A percentile compares a stretch with the other conserved stretches of the same genome.
Evolutionary conservation across 257 asterid species (phyloP).

Genomic region (Solanum acaule): DNA sequence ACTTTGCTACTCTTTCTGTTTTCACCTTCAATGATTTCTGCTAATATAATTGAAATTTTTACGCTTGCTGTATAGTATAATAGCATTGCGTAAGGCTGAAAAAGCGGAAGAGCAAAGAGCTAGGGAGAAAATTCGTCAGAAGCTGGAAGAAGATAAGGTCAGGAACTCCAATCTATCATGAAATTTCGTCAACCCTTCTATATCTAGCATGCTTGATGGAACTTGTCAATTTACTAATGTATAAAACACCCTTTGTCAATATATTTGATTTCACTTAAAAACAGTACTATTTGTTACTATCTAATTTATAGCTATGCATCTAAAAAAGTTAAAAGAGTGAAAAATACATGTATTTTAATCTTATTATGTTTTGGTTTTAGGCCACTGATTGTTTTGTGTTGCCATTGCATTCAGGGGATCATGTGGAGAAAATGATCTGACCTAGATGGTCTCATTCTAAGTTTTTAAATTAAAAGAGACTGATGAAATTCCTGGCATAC

Average conservation of each 20-base stretch:
- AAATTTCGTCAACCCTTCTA: slow-evolving; percentile 1
- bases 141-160: slow-evolving; percentile 98
- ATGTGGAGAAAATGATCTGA: background rate
- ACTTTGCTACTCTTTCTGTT: background rate
- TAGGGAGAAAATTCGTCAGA: slow-evolving; percentile 86
- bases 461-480: background rate
- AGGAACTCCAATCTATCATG: slow-evolving; percentile 1
- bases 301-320: background rate
- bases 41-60: background rate
- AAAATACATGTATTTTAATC: too few relatives aligned
- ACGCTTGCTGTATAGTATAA: slow-evolving; percentile 31
- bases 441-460: background rate
- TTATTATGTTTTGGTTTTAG: background rate
- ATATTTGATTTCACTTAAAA: background rate
- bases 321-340: background rate
- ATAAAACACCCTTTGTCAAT: background rate
- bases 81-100: slow-evolving; percentile 94
- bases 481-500: background rate
- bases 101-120: slow-evolving; percentile 93
- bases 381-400: background rate
- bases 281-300: background rate
- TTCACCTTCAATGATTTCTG: background rate
- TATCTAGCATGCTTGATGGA: background rate
- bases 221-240: background rate
- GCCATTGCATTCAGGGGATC: background rate